Conservation (phyloP, 2,329 filamentous ascomycete species). For the Neopestalotiopsis sp. region DNA sequence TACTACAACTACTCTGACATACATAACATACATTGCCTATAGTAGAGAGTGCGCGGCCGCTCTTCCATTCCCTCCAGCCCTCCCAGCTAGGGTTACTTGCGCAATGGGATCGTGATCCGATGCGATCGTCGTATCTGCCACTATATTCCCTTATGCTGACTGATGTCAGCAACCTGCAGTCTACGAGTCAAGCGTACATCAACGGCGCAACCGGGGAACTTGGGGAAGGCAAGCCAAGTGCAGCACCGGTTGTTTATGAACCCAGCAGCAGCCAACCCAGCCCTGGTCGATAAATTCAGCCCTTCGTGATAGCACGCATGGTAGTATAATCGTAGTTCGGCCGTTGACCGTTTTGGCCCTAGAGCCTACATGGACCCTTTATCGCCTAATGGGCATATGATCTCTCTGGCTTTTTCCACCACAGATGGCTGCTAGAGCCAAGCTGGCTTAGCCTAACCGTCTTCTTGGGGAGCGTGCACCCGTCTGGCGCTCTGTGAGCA, state of each 20-base stretch:
- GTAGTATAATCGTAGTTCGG: neutral
- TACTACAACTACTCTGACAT: neutral
- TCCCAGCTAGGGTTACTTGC: neutral
- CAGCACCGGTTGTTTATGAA: neutral
- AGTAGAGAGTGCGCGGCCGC: neutral
- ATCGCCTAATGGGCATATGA: neutral
- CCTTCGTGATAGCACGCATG: no score
- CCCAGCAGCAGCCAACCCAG: neutral
- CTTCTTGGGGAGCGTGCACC: no score
- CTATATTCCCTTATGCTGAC: constrained; percentile 12
- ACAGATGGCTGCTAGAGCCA: neutral
- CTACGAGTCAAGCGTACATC: constrained; percentile 1
- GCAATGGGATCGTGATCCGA: neutral
- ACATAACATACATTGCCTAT: neutral
- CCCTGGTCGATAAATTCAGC: no score
- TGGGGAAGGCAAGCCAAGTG: neutral
- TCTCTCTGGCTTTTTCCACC: neutral
- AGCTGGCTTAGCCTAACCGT: constrained; percentile 10
- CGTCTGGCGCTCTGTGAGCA: no score
- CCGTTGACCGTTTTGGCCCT: no score
- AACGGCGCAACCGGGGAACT: neutral
- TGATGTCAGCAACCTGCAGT: constrained; percentile 11
- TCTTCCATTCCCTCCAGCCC: no score
- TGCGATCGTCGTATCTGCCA: constrained; percentile 2
- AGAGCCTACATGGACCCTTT: neutral